phyloP scores from a whole-genome alignment of 805 yeast genomes.

The Candida boleticola region DNA sequence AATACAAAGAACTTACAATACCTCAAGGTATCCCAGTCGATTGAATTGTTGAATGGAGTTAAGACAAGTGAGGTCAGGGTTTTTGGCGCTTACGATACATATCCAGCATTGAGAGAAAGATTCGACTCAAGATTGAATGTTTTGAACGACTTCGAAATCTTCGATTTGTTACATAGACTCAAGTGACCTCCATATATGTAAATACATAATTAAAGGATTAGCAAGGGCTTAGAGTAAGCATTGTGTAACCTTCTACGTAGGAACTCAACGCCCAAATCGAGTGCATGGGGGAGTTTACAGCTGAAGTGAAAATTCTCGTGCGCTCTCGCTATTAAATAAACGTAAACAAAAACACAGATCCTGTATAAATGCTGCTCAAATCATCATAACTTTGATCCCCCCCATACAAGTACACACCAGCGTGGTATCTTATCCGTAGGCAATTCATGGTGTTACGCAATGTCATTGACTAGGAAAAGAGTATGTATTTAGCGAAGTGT shows the following conservation, averaged over 20 bases:
- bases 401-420: too few species aligned
- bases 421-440: too few species aligned
- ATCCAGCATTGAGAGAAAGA: conserved; percentile 5
- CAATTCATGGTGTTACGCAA: too few species aligned
- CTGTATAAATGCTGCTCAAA: background rate
- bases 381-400: too few species aligned
- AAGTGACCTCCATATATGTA: too few species aligned
- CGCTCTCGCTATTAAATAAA: background rate
- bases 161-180: conserved; percentile 4
- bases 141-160: conserved; percentile 4
- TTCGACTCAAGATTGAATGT: background rate
- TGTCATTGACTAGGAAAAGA: conserved; percentile 27
- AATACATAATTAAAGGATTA: background rate
- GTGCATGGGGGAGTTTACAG: too few species aligned
- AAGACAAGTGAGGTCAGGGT: background rate
- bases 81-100: conserved; percentile 1
- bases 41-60: background rate
- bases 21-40: conserved; percentile 1
- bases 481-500: conserved; percentile 20
- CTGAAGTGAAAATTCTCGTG: too few species aligned
- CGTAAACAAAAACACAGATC: background rate
- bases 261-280: too few species aligned
- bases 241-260: too few species aligned
- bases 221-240: background rate
- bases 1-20: background rate